Evolutionary conservation across 306 rosid genomes (phyloP), one percentile per base, ranked within the genome.

Genomic region (Cucumis hystrix): DNA sequence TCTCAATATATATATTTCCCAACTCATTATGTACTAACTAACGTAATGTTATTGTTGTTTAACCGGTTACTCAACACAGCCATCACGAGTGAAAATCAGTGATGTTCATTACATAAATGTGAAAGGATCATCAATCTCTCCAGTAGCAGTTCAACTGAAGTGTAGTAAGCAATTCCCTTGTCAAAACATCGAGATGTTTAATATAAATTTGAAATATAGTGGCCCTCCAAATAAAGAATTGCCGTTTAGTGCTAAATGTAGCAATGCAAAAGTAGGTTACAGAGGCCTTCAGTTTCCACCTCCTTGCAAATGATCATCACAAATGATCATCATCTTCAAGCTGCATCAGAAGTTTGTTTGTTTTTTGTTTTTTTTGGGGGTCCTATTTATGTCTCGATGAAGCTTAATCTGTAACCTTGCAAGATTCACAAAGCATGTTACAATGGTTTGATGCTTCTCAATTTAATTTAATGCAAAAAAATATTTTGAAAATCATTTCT

Each of bases 111-210:
- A 52, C 81, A 7, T 78, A 1, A 78, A 78, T 21, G 56, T 78
- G 3, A 54, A 55, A 78, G 81, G 81, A 37, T 54, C 81, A 1
- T 20, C 81, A 20, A 23, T 20, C 41, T 37, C 76, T 0, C 12
- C 65, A 0, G 66, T 39, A 8, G 81, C 81, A 13, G 81, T 65
- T 7, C 59, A 52, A 10, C 23, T 78, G 0, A 55, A 21, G 11
- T 78, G 81, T 56, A 78, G 81, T 49, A 78, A 67, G 57, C 28
- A 6, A 40, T 78, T 78, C 9, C 81, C 81, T n/a, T 78, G 81
- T 30, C 51, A 68, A 54, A 20, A 67, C 66, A 41, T 78, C 2
- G 56, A 68, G 67, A 12, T 78, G 58, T 18, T 35, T 13, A 67
- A 78, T 76, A 35, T 78, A 1, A 67, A 66, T 20, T 40, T 78